Conservation (phyloP, 2,329 filamentous ascomycete genomes). For the Colletotrichum caudatum region DNA sequence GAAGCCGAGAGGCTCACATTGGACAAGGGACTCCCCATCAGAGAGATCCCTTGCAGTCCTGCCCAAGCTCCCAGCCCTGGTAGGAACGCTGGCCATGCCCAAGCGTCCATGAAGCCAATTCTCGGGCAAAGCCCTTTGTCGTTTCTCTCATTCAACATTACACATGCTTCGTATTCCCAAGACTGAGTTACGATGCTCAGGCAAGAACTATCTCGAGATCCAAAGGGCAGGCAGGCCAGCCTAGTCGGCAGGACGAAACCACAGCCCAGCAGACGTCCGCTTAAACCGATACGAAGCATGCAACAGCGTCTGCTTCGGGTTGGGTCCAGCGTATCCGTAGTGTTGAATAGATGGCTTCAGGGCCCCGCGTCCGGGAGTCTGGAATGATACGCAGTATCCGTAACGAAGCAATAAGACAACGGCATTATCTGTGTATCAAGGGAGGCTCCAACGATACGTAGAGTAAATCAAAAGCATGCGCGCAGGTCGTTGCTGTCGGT, state of each 20-base stretch:
- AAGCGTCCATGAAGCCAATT: neutral
- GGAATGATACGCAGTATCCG: neutral
- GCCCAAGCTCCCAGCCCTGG: constrained; percentile 3
- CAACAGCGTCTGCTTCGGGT: neutral
- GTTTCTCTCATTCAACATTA: neutral
- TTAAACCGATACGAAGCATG: neutral
- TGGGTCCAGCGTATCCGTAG: neutral
- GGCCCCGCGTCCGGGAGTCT: neutral
- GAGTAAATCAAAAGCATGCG: neutral
- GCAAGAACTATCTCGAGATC: neutral
- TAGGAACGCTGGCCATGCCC: neutral
- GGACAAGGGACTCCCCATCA: constrained; percentile 9
- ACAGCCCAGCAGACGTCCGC: neutral
- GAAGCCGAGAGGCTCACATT: constrained; percentile 5
- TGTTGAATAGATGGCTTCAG: neutral
- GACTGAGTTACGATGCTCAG: neutral
- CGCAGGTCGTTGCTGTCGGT: neutral
- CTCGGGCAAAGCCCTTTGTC: constrained; percentile 3
- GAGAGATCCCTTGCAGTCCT: neutral
- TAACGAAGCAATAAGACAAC: neutral
- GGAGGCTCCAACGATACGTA: neutral
- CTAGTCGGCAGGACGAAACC: neutral
- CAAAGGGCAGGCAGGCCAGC: neutral
- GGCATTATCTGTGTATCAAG: neutral
- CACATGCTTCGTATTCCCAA: neutral